Base-by-base conservation (phyloP, 352 stramenopile genomes). In the Phytophthora pini region DNA sequence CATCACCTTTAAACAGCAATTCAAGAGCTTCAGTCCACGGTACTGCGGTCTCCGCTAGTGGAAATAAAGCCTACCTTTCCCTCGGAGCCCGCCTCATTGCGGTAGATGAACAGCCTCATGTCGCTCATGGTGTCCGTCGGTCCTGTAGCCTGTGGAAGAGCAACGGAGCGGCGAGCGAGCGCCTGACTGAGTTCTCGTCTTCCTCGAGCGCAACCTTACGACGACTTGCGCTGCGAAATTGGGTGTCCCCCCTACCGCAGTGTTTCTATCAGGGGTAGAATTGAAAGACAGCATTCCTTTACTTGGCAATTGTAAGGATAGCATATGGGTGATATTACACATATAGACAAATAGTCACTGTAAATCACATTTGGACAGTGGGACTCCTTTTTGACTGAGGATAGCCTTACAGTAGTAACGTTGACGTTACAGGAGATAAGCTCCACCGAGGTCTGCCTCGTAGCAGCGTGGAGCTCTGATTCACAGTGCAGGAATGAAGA, bases 91-190 rank as follows among this genome's bases (percentile, higher is more conserved):
- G 82, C 83, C 58, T 94, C 87, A 73, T 94, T 94, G 70, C 89
- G 88, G 74, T 94, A 93, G 66, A 94, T 93, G 59, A 94, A 93
- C 36, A 94, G 72, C 34, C 87, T 81, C 83, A 91, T 94, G 52
- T 94, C 87, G 55, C 75, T 90, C 82, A 93, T 92, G 27, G 27
- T 65, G 51, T 38, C 40, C 13, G 44, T 58, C 29, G 60, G 45
- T 61, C 32, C 49, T 51, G n/a, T 67, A 31, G 61, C 50, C 39
- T 36, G 48, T 66, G 11, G 34, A 53, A 46, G 29, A 45, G n/a
- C 46, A 29, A 26, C 17, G 29, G 29, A 45, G 24, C 46, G 36
- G 27, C 17, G 29, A 55, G 40, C 47, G 46, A 56, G 46, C 55
- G 54, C 43, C 34, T 36, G 41, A 41, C 56, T 48, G 59, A 61